Percentiles rank a stretch among this genome's conserved stretches.
phyloP scores from a whole-genome alignment of 2,329 filamentous ascomycete species.

The Sporothrix luriei region DNA sequence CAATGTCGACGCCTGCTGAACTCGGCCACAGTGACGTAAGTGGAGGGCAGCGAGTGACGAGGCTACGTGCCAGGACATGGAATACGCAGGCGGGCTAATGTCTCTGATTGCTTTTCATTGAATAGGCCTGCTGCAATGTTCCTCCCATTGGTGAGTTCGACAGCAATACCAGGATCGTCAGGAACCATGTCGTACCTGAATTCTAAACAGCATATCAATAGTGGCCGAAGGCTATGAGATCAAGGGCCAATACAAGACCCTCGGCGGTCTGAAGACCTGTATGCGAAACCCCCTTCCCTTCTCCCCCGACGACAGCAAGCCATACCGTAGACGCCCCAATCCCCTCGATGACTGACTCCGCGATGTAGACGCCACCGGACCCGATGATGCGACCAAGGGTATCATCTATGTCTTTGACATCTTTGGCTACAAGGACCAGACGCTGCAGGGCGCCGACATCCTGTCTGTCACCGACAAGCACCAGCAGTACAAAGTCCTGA shows the following conservation, averaged over 20 bases:
- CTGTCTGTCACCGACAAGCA: slow-evolving; percentile 58
- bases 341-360: background rate
- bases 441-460: slow-evolving; percentile 70
- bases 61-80: background rate
- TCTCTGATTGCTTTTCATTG: slow-evolving; percentile 12
- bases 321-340: too few relatives aligned
- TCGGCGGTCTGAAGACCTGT: slow-evolving; percentile 52
- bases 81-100: background rate
- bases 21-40: slow-evolving; percentile 42
- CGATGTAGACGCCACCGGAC: slow-evolving; percentile 51
- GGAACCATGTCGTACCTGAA: background rate
- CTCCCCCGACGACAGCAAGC: background rate
- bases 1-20: slow-evolving; percentile 43
- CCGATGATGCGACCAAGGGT: slow-evolving; percentile 56
- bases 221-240: slow-evolving; percentile 48
- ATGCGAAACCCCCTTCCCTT: slow-evolving; percentile 37
- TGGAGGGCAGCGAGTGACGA: background rate
- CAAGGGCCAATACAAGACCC: slow-evolving; percentile 51
- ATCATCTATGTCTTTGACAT: slow-evolving; percentile 67
- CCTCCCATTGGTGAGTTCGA: slow-evolving; percentile 46
- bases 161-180: too few relatives aligned
- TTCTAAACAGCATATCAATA: slow-evolving; percentile 13
- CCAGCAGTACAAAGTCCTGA: slow-evolving; percentile 79
- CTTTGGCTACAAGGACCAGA: slow-evolving; percentile 71
- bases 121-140: slow-evolving; percentile 48